A percentile compares a stretch with the other conserved stretches of the same genome.
These are phyloP conservation scores for Talaromyces rugulosus DNA, from an alignment of 2,329 filamentous ascomycete genomes.

Conservation along the genomic window DNA sequence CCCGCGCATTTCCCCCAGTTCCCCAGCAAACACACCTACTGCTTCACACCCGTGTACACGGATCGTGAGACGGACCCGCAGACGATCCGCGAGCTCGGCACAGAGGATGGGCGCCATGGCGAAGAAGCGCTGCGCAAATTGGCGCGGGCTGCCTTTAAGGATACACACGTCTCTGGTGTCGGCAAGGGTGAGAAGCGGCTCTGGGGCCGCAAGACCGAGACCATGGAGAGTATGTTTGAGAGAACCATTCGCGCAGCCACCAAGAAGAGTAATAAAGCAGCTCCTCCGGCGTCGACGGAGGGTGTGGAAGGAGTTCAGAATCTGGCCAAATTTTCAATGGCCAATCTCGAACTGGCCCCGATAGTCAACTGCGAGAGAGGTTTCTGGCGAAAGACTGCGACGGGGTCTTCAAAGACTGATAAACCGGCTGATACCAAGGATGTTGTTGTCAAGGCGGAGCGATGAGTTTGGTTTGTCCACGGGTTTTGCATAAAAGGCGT, in stretches of 20 bases:
- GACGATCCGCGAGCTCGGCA: conserved; percentile 58
- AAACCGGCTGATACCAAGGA: conserved; percentile 25
- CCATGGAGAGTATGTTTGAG: conserved; percentile 51
- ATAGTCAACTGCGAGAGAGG: conserved; percentile 59
- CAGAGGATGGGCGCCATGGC: conserved; percentile 61
- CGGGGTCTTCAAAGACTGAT: conserved; percentile 29
- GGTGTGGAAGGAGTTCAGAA: conserved; percentile 5
- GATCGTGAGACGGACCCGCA: conserved; percentile 57
- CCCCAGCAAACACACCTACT: conserved; percentile 62
- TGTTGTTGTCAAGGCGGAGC: conserved; percentile 18
- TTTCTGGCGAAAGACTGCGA: conserved; percentile 51
- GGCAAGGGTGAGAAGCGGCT: conserved; percentile 36
- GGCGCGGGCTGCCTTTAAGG: conserved; percentile 45
- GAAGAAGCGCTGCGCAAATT: conserved; percentile 63
- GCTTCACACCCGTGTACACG: conserved; percentile 55
- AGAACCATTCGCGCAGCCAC: conserved; percentile 52
- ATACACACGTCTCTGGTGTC: conserved; percentile 37
- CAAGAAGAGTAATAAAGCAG: conserved; percentile 30
- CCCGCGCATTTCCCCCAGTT: conserved; percentile 59
- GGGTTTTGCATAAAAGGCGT: neutral
- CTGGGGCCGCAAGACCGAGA: conserved; percentile 35
- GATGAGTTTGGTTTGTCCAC: conserved; percentile 9
- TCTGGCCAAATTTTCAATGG: conserved; percentile 15
- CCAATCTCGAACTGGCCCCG: conserved; percentile 41
- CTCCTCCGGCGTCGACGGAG: neutral